phyloP scores from a whole-genome alignment of 169 alveolate species.

The Plasmodium gaboni region DNA sequence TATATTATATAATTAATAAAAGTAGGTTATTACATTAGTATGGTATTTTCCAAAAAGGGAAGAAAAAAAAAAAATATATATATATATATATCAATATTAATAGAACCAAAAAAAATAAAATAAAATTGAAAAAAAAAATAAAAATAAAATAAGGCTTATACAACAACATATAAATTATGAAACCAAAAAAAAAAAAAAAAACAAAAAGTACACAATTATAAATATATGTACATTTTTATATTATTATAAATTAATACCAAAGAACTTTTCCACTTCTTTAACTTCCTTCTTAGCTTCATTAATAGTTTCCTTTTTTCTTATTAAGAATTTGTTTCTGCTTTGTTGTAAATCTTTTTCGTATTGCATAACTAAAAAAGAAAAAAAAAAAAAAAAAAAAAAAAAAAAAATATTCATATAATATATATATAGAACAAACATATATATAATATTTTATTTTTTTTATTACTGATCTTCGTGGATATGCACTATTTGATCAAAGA shows the following conservation, averaged over 20 bases:
- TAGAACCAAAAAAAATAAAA: too few species aligned
- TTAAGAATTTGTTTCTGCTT: conserved; percentile 48
- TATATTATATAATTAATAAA: too few species aligned
- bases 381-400: background rate
- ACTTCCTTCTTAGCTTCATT: conserved; percentile 25
- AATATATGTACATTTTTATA: too few species aligned
- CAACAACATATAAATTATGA: too few species aligned
- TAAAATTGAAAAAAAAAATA: too few species aligned
- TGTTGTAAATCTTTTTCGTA: conserved; percentile 66
- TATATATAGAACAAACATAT: background rate
- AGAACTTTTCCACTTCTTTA: conserved; percentile 50
- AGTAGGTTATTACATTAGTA: too few species aligned
- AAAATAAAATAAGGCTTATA: too few species aligned
- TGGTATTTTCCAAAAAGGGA: too few species aligned
- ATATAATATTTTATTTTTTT: background rate
- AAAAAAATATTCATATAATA: background rate
- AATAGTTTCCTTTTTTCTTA: conserved; percentile 34
- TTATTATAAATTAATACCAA: conserved; percentile 12
- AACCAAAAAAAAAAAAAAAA: too few species aligned
- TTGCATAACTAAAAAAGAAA: conserved; percentile 31
- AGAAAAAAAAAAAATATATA: too few species aligned
- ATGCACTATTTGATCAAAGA: conserved; percentile 34
- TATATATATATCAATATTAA: too few species aligned
- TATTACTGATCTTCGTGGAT: conserved; percentile 75
- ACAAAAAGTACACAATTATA: too few species aligned